Base-by-base conservation (phyloP, 495 filamentous ascomycete genomes). In the Cercophora scortea region DNA sequence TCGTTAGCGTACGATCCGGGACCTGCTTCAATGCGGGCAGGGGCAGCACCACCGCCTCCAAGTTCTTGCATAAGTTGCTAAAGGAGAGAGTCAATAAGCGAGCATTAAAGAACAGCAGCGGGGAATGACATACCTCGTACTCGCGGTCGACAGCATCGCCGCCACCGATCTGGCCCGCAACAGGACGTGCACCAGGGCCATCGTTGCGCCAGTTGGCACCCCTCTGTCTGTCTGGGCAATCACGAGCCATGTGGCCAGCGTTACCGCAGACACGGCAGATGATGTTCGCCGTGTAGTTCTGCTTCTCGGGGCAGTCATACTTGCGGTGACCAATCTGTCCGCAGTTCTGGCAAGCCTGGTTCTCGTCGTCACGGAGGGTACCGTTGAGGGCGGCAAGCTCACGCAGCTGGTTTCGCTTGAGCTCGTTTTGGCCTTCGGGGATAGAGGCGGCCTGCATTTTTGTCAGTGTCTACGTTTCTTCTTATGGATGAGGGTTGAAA, bases 271-370 rank as follows among this genome's bases (percentile, higher is more conserved):
- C 88, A 58, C 93, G 92, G 76, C 94, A 99, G 69, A 99, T 99
- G 71, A 97, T 96, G 66, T 90, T 96, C 60, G 94, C 90, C 19
- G 94, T 97, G 71, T 87, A 97, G 69, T 99, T 99, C 65, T 88
- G 86, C 68, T 95, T 89, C 74, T 99, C 87, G 7, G 94, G 94
- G 59, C 94, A 99, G 68, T 99, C 94, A 61, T 96, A 97, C 70
- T 97, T 99, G 67, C 94, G 84, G 70, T 99, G 94, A 51, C 94
- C 94, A 54, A 99, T 97, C 80, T 99, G 88, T 58, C 92, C 94
- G 71, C 94, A 99, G 77, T 99, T 99, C 73, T 97, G 94, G 75
- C 94, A 99, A 53, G 93, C 92, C 68, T 97, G 93, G 72, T 97
- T 97, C 69, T 98, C 93, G 61, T 98, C 93, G 62, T 98, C 93